Percentiles rank a stretch among this genome's conserved stretches.
These are phyloP conservation scores for Globisporangium solare DNA, from an alignment of 352 stramenopile species.

Conservation along the genomic window DNA sequence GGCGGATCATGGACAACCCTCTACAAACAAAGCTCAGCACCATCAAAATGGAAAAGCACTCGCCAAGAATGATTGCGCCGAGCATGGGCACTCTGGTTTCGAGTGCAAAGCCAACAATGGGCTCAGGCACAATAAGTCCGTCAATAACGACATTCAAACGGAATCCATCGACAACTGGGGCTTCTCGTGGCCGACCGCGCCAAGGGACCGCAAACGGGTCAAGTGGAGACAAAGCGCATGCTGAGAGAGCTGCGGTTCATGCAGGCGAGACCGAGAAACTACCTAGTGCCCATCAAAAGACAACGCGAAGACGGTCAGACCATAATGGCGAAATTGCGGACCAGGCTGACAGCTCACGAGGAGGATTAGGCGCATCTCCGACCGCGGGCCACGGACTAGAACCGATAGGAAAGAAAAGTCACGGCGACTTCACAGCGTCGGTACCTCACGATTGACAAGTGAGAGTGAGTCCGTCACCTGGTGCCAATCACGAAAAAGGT, in stretches of 20 bases:
- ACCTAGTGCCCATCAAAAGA: constrained; percentile 41
- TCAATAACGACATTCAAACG: constrained; percentile 35
- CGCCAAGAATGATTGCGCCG: constrained; percentile 22
- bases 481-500: too few species aligned
- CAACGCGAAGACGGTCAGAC: constrained; percentile 39
- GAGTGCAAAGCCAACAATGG: constrained; percentile 15
- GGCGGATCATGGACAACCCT: constrained; percentile 49
- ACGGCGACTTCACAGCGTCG: constrained; percentile 16
- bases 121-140: constrained; percentile 2
- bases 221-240: constrained; percentile 35
- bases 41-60: constrained; percentile 42
- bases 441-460: constrained; percentile 12
- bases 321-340: constrained; percentile 33
- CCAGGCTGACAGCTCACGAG: constrained; percentile 4
- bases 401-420: constrained; percentile 22
- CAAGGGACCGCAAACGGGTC: constrained; percentile 20
- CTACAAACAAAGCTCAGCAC: constrained; percentile 29
- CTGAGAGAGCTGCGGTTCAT: constrained; percentile 37
- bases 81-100: constrained; percentile 21
- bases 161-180: constrained; percentile 41
- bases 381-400: constrained; percentile 19
- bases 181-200: constrained; percentile 29
- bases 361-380: constrained; percentile 9
- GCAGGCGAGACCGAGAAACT: constrained; percentile 38
- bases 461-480: neutral